Base-by-base conservation (phyloP, 2,329 filamentous ascomycete species). In the Bipolaris sorokiniana region DNA sequence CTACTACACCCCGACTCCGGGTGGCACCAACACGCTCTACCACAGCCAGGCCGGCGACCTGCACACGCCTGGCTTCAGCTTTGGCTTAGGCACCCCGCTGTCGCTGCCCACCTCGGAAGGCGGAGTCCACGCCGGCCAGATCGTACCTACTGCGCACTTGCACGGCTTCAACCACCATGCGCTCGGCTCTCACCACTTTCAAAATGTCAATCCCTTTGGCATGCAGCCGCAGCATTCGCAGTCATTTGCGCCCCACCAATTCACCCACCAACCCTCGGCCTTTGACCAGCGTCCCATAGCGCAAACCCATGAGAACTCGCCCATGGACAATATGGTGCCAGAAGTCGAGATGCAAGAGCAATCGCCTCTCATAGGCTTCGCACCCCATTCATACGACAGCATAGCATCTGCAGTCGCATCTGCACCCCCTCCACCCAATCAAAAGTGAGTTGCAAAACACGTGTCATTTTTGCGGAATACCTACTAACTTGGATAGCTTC, bases 1-100 rank as follows among this genome's bases (percentile, higher is more conserved):
- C 13, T 95, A 95, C 77, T 97, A 96, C 77, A 93, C 92, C 7
- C 91, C 93, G 2, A 96, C 91, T 1, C 90, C 92, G 2, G 91
- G 90, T 62, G 90, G 90, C 44, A 89, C 88, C 62, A 91, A 90
- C 71, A 90, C 90, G 16, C 78, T 94, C 63, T 96, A 92, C 72
- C 91, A 96, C 73, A 86, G 84, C 49, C 91, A 93, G 76, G 90
- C 91, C 36, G 90, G 91, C 48, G 92, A 97, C 76, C 82, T 97
- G 54, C 92, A 96, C 76, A 96, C 92, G 1, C 92, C 92, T 3
- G 88, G 85, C 31, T 81, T 93, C 68, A 85, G 85, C 38, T 81
- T 94, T 61, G 87, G 88, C 41, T 85, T 95, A 80, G 87, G 87
- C 22, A 96, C 92, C 7, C 92, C 94, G 6, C 79, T 97, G 34